Base-by-base conservation (phyloP, 2,329 filamentous ascomycete genomes). In the Aureobasidium pullulans region DNA sequence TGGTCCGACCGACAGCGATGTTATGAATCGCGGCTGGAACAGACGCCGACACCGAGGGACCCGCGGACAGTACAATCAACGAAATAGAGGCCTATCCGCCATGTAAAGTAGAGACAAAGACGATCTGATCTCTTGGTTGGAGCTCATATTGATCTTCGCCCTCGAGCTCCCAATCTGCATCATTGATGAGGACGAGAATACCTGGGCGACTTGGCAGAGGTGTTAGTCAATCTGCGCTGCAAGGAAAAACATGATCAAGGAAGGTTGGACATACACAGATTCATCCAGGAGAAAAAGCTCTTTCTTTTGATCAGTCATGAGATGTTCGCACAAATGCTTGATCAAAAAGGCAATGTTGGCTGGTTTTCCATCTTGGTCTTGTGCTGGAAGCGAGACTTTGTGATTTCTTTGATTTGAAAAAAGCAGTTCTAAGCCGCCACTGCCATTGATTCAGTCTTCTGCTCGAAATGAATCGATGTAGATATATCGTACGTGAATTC, bases 121-220 rank as follows among this genome's bases (percentile, higher is more conserved):
- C 79, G 66, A 99, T 89, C 70, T 89, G 93, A 76, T 99, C 94
- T 61, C 85, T 83, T 62, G 79, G 75, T 74, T 93, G 85, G 60
- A 99, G 76, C 74, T 91, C 86, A 71, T 97, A 97, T 65, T 85
- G 82, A 70, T 94, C 91, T 75, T 97, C 93, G 16, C 92, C 94
- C 75, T 97, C 94, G 11, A 99, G 83, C 73, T 97, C 94, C 94
- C 94, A 99, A 73, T 99, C 94, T 29, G 91, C 90, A 67, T 99
- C 94, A 71, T 99, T 99, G 73, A 99, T 96, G 60, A 99, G 81
- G 31, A 96, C 93, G 44, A 99, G 83, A 72, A 99, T 96, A 2
- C 94, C 94, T 5, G 94, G 94, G 57, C 94, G 91, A 62, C 93
- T 97, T 60, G 29, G 70, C 67, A 28, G 47, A 62, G 5, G 66